These are phyloP conservation scores for Arabis alpina DNA, from an alignment of 345 rosid species.

Conservation along the genomic window DNA sequence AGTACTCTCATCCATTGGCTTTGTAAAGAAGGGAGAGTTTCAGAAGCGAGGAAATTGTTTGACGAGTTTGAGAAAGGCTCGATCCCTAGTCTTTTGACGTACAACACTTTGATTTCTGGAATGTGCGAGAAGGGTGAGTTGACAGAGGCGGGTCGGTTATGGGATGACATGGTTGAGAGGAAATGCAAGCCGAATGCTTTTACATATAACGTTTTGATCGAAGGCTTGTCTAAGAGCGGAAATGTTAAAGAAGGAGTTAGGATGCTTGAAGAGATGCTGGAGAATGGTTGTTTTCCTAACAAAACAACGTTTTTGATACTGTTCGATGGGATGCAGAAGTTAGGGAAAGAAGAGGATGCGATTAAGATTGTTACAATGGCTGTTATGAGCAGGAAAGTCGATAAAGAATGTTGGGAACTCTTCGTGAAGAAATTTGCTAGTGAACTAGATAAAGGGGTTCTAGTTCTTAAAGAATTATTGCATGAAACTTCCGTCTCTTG, in stretches of 20 bases:
- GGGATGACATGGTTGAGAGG: slow-evolving; percentile 94
- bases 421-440: slow-evolving; percentile 50
- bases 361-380: slow-evolving; percentile 55
- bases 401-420: slow-evolving; percentile 62
- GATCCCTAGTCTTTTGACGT: slow-evolving; percentile 72
- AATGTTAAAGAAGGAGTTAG: slow-evolving; percentile 69
- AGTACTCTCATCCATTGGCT: slow-evolving; percentile 92
- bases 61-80: slow-evolving; percentile 78
- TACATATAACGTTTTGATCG: slow-evolving; percentile 70
- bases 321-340: slow-evolving; percentile 54
- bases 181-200: slow-evolving; percentile 74
- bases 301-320: slow-evolving; percentile 55
- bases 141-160: slow-evolving; percentile 69
- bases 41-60: slow-evolving; percentile 76
- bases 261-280: slow-evolving; percentile 80
- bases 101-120: slow-evolving; percentile 75
- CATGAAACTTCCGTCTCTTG: slow-evolving; percentile 23
- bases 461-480: slow-evolving; percentile 48
- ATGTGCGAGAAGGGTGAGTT: slow-evolving; percentile 80
- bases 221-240: slow-evolving; percentile 69
- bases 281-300: slow-evolving; percentile 65
- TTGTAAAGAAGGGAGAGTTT: slow-evolving; percentile 67
- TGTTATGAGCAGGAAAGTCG: slow-evolving; percentile 53
- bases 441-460: slow-evolving; percentile 47
- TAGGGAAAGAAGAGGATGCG: slow-evolving; percentile 57